Percentiles rank a stretch among this genome's conserved stretches.
Evolutionary conservation across 228 moss, liverwort and hornwort species (phyloP).

Genomic region (Sphagnum fallax): DNA sequence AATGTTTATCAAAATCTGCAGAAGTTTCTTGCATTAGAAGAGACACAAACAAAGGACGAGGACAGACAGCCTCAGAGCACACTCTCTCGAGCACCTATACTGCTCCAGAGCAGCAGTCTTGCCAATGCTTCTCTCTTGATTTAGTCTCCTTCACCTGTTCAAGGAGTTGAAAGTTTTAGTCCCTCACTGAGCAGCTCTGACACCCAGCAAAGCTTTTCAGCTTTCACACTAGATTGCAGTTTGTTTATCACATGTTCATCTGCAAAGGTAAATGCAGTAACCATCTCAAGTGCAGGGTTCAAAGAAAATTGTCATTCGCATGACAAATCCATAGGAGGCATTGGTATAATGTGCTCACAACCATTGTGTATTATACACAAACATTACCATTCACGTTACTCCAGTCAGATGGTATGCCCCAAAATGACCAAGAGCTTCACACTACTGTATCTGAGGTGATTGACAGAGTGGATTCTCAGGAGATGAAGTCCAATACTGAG

Average conservation of each 20-base stretch:
- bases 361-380: not conserved
- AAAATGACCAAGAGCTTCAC: slow-evolving; percentile 7
- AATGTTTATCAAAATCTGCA: too few species aligned
- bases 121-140: slow-evolving; percentile 76
- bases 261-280: not conserved
- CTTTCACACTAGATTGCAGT: slow-evolving; percentile 62
- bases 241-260: slow-evolving; percentile 70
- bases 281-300: too few species aligned
- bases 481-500: not conserved
- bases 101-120: slow-evolving; percentile 99
- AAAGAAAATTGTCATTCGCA: not conserved
- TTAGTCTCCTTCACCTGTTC: slow-evolving; percentile 74
- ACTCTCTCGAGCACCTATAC: slow-evolving; percentile 77
- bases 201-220: slow-evolving; percentile 62
- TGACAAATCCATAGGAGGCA: too few species aligned
- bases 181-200: slow-evolving; percentile 80
- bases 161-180: slow-evolving; percentile 57
- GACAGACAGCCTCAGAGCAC: too few species aligned
- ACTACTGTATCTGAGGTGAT: slow-evolving; percentile 15
- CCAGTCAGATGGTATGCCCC: slow-evolving; percentile 5
- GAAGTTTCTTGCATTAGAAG: too few species aligned
- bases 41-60: too few species aligned
- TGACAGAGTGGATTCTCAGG: slow-evolving; percentile 19
- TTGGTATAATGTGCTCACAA: not conserved
- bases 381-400: not conserved